Conservation (phyloP, 148 eudicot species). For the Salicornia ramosissima region DNA sequence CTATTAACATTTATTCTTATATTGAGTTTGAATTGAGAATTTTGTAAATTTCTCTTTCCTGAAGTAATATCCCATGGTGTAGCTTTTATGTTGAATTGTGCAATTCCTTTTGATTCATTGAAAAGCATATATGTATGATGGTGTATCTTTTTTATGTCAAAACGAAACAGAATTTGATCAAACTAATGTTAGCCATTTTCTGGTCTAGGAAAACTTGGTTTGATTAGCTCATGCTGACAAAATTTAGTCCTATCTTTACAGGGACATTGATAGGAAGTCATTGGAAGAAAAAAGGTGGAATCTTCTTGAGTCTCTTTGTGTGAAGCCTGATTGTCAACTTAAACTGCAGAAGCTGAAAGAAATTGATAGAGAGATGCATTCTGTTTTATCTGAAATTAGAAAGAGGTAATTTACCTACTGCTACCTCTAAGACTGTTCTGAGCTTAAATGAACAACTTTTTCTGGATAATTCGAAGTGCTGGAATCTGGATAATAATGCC, state of each 20-base stretch:
- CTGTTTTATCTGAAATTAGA: constrained; percentile 43
- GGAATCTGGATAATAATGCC: too few species aligned
- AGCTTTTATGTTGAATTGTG: neutral
- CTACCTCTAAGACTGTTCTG: neutral
- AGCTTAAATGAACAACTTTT: too few species aligned
- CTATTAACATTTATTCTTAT: neutral
- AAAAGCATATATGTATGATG: neutral
- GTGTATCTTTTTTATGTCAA: too few species aligned
- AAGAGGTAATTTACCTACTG: constrained; percentile 34
- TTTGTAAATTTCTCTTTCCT: neutral
- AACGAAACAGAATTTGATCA: too few species aligned
- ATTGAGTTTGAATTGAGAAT: neutral
- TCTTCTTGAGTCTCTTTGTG: constrained; percentile 40
- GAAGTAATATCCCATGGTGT: neutral
- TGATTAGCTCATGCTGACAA: neutral
- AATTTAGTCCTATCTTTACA: constrained; percentile 1
- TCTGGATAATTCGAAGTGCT: too few species aligned
- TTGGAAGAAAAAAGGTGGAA: constrained; percentile 37
- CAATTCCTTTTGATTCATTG: neutral
- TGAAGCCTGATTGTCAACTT: constrained; percentile 30
- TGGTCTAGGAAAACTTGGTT: too few species aligned
- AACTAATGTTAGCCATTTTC: too few species aligned
- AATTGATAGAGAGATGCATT: constrained; percentile 40
- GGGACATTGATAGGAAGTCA: constrained; percentile 20
- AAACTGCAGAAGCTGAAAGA: constrained; percentile 44